Percentiles rank a stretch among this genome's conserved stretches.
Evolutionary conservation across 1,284 basidiomycete species (phyloP).

Genomic region (Cryptococcus amylolentus): DNA sequence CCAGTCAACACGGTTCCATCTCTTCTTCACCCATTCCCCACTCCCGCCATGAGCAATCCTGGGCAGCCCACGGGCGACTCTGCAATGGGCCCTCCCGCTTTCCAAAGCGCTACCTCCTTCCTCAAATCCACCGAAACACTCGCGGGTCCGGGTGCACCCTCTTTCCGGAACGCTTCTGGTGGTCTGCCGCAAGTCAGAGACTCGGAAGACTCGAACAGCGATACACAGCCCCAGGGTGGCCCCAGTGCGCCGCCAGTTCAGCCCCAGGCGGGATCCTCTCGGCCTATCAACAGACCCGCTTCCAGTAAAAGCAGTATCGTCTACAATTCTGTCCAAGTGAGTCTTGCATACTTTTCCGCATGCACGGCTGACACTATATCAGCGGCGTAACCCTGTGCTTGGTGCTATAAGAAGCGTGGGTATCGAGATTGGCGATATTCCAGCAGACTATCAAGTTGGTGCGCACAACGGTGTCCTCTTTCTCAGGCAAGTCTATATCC

Average conservation of each 20-base stretch:
- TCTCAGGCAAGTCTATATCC: slow-evolving; percentile 61
- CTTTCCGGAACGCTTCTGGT: slow-evolving; percentile 24
- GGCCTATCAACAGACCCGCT: slow-evolving; percentile 24
- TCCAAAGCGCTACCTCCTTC: slow-evolving; percentile 23
- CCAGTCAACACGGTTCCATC: not conserved
- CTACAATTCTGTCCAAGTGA: slow-evolving; percentile 62
- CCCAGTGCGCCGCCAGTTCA: not conserved
- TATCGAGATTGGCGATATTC: slow-evolving; percentile 92
- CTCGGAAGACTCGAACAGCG: not conserved
- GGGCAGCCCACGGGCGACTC: not conserved
- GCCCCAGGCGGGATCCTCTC: slow-evolving; percentile 8
- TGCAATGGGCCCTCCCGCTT: slow-evolving; percentile 19
- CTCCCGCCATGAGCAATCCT: not conserved
- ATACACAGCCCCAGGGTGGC: not conserved
- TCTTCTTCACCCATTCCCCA: not conserved
- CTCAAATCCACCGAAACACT: slow-evolving; percentile 10
- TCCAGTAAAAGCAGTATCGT: slow-evolving; percentile 59
- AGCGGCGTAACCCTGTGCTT: slow-evolving; percentile 86
- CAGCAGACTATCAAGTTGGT: slow-evolving; percentile 92
- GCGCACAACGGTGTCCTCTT: slow-evolving; percentile 90
- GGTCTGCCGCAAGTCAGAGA: slow-evolving; percentile 12
- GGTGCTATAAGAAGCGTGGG: slow-evolving; percentile 79
- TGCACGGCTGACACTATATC: slow-evolving; percentile 22
- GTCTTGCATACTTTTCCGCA: slow-evolving; percentile 24
- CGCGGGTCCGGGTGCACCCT: not conserved